Evolutionary conservation across 73 alveolate species (phyloP).

Genomic region (Breviolum minutum): DNA sequence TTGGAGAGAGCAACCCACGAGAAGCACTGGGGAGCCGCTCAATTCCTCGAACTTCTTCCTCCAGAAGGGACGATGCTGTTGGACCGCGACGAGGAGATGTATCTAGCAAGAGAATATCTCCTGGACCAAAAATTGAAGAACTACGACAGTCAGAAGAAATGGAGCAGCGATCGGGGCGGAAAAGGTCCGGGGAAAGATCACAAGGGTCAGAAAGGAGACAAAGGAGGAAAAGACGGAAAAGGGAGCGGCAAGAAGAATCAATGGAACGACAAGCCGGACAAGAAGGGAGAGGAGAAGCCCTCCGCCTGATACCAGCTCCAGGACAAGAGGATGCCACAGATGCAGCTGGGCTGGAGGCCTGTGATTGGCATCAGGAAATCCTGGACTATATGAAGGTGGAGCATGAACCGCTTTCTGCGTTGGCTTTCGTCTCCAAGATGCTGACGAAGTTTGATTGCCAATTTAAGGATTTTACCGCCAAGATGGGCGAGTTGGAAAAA

Average conservation of each 20-base stretch:
- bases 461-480: too few species aligned
- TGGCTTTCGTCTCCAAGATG: too few species aligned
- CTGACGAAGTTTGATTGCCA: too few species aligned
- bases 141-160: background rate
- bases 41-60: too few species aligned
- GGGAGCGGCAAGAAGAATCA: background rate
- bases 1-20: too few species aligned
- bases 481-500: too few species aligned
- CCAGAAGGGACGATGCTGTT: too few species aligned
- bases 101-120: too few species aligned
- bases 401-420: too few species aligned
- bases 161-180: background rate
- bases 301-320: background rate
- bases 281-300: background rate
- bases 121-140: too few species aligned
- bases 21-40: too few species aligned
- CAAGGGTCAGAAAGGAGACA: background rate
- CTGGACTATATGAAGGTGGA: background rate
- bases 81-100: too few species aligned
- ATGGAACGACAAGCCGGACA: background rate
- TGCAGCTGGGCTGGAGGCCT: background rate
- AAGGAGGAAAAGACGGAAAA: background rate
- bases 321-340: background rate
- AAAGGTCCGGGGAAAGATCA: background rate
- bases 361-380: background rate